Evolutionary conservation across 768 basidiomycete species (phyloP).

Genomic region (Lentinula sp.): DNA sequence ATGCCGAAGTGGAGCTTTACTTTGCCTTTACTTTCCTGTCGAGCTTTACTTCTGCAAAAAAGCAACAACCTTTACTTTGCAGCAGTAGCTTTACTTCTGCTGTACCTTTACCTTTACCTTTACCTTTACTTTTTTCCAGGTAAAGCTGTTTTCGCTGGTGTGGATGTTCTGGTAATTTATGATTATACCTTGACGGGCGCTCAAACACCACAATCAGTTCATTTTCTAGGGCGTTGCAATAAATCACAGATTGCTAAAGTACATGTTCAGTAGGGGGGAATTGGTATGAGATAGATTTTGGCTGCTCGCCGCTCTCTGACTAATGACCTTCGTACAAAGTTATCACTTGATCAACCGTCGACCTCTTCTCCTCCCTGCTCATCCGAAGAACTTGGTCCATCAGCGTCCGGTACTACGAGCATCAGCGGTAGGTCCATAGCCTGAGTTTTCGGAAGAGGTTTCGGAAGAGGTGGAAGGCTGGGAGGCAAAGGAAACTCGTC

Average conservation of each 20-base stretch:
- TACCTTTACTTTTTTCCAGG: no score
- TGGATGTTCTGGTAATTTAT: not conserved
- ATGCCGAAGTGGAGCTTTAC: no score
- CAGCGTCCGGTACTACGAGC: not conserved
- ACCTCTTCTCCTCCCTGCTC: not conserved
- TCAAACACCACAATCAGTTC: not conserved
- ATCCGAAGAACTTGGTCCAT: not conserved
- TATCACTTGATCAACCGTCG: conserved; percentile 5
- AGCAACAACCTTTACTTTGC: no score
- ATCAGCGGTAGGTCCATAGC: not conserved
- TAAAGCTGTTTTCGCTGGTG: no score
- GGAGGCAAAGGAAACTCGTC: conserved; percentile 44
- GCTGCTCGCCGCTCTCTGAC: not conserved
- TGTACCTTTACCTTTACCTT: no score
- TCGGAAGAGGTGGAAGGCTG: not conserved
- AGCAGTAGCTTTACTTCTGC: no score
- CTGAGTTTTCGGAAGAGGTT: not conserved
- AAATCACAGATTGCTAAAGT: not conserved
- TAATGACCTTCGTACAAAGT: not conserved
- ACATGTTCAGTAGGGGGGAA: not conserved
- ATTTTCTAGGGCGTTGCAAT: no score
- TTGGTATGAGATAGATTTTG: not conserved
- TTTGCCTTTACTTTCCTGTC: no score
- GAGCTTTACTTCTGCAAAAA: no score
- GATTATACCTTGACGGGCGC: not conserved